Evolutionary conservation across 2,329 filamentous ascomycete species (phyloP).

Genomic region (Cercospora janseana): DNA sequence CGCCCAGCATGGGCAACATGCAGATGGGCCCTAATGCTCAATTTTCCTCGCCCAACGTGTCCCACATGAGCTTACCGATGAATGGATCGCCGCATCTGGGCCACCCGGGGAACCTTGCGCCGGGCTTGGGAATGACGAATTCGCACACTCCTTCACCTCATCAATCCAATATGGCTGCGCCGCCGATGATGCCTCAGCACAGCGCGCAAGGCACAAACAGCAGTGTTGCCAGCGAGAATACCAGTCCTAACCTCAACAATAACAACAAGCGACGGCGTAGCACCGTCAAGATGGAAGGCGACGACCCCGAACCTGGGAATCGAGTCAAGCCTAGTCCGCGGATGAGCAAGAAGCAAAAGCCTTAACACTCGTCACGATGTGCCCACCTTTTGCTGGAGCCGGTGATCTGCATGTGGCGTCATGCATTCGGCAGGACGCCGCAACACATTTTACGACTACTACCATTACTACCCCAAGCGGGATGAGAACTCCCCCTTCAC

Average conservation of each 20-base stretch:
- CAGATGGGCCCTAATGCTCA: conserved; percentile 33
- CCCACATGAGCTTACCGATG: conserved; percentile 54
- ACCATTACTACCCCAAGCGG: too few species aligned
- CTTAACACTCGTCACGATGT: conserved; percentile 19
- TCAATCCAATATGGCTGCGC: conserved; percentile 46
- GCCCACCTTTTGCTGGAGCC: neutral
- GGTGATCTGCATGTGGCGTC: neutral
- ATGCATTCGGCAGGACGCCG: neutral
- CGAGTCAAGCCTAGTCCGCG: conserved; percentile 53
- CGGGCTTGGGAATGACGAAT: conserved; percentile 28
- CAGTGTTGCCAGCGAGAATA: conserved; percentile 57
- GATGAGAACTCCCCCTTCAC: neutral
- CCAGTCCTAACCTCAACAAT: conserved; percentile 57
- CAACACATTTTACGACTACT: conserved; percentile 3
- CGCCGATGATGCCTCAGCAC: conserved; percentile 56
- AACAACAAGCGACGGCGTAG: conserved; percentile 62
- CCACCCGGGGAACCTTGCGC: conserved; percentile 34
- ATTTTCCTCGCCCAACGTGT: conserved; percentile 59
- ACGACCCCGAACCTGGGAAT: conserved; percentile 47
- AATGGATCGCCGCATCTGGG: conserved; percentile 51
- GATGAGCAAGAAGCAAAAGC: conserved; percentile 41
- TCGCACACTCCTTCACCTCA: conserved; percentile 49
- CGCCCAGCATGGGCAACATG: conserved; percentile 38
- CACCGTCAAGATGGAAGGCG: conserved; percentile 59
- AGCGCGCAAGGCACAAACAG: conserved; percentile 58